Percentiles rank a stretch among this genome's conserved stretches.
Conservation (phyloP, 148 eudicot genomes). For the Amaranthus palmeri region DNA sequence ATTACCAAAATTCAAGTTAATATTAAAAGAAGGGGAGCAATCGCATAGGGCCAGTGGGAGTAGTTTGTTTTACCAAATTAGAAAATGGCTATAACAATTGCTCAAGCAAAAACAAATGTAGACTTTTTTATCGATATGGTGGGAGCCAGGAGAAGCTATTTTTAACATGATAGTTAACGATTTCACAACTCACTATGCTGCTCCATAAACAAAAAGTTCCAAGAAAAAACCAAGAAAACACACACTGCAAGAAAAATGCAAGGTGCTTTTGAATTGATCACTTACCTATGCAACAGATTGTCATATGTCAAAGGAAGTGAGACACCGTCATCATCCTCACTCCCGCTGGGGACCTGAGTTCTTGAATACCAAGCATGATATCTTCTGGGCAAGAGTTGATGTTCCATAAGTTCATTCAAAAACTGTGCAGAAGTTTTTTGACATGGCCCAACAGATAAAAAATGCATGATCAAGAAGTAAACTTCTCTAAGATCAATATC, state of each 20-base stretch:
- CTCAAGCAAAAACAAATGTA: too few relatives aligned
- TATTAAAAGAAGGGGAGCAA: too few relatives aligned
- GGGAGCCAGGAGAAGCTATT: too few relatives aligned
- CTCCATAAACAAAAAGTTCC: constrained; percentile 4
- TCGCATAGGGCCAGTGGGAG: too few relatives aligned
- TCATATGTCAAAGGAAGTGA: constrained; percentile 72
- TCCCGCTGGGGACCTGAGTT: constrained; percentile 44
- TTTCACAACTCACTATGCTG: neutral
- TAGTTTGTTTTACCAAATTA: too few relatives aligned
- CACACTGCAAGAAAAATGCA: neutral
- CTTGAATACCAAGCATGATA: constrained; percentile 96
- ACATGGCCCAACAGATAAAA: constrained; percentile 85
- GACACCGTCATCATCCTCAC: constrained; percentile 57
- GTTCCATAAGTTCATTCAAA: constrained; percentile 66
- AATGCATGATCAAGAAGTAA: constrained; percentile 83
- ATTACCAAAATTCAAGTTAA: too few relatives aligned
- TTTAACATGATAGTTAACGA: neutral
- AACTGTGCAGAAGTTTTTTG: constrained; percentile 58
- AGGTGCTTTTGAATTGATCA: neutral
- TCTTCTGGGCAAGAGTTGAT: constrained; percentile 90
- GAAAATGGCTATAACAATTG: too few relatives aligned
- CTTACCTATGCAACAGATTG: constrained; percentile 55
- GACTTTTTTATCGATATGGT: too few relatives aligned
- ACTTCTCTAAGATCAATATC: constrained; percentile 83
- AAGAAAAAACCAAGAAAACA: neutral